These are phyloP conservation scores for Ophiocordyceps camponoti-saundersi DNA, from an alignment of 2,329 filamentous ascomycete genomes.

Conservation along the genomic window DNA sequence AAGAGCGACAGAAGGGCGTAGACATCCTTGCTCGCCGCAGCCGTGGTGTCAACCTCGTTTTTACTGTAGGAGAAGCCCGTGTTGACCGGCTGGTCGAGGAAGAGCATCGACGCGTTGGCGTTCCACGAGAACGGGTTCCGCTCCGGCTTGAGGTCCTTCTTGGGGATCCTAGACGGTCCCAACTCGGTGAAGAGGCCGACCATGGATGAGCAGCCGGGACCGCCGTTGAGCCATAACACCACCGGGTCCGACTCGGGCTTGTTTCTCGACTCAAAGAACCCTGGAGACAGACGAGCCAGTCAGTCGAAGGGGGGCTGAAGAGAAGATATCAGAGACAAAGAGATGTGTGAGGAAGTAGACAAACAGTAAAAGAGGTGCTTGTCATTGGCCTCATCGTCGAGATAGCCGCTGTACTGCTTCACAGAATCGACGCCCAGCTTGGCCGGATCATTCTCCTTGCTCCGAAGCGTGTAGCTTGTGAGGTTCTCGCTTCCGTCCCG, in stretches of 20 bases:
- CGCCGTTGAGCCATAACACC: conserved; percentile 35
- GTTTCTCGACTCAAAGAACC: conserved; percentile 29
- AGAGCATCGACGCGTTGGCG: conserved; percentile 48
- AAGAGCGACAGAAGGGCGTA: conserved; percentile 79
- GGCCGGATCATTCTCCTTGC: conserved; percentile 42
- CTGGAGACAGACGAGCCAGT: neutral
- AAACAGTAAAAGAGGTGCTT: neutral
- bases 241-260: conserved; percentile 20
- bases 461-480: conserved; percentile 70
- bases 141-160: conserved; percentile 12
- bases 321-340: neutral
- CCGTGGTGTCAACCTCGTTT: neutral
- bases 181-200: conserved; percentile 44
- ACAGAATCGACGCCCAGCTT: neutral
- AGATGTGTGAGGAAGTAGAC: neutral
- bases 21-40: neutral
- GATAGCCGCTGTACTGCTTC: neutral
- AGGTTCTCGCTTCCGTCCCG: conserved; percentile 20
- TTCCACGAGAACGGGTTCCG: conserved; percentile 47
- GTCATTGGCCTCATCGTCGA: neutral
- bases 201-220: conserved; percentile 16
- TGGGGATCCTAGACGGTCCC: conserved; percentile 57
- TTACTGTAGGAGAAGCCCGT: conserved; percentile 13
- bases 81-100: conserved; percentile 44
- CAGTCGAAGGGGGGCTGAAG: neutral